Conservation (phyloP, 1,284 basidiomycete genomes). For the Pulveroboletus ridleyi region DNA sequence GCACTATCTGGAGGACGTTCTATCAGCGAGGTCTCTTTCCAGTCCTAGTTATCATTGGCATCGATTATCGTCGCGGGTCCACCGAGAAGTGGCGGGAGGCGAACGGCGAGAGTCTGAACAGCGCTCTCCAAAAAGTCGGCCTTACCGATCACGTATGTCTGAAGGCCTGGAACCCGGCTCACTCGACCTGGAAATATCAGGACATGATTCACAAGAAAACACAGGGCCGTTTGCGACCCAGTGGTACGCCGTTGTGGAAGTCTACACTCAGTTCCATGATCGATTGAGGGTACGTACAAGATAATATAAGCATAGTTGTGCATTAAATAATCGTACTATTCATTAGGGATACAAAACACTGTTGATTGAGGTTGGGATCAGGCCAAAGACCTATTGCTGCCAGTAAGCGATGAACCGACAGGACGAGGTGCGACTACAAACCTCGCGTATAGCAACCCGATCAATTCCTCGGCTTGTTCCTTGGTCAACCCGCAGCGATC, state of each 20-base stretch:
- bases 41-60: conserved; percentile 31
- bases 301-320: conserved; percentile 4
- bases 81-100: conserved; percentile 37
- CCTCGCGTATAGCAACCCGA: conserved; percentile 17
- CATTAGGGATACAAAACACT: neutral
- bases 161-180: conserved; percentile 26
- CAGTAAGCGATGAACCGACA: conserved; percentile 10
- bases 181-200: conserved; percentile 33
- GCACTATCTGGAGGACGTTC: conserved; percentile 27
- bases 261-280: conserved; percentile 19
- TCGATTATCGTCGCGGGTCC: conserved; percentile 32
- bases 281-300: neutral
- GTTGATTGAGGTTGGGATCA: neutral
- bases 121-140: conserved; percentile 16
- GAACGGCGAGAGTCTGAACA: conserved; percentile 27
- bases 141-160: conserved; percentile 34
- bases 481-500: conserved; percentile 28
- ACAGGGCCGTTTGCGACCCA: conserved; percentile 26
- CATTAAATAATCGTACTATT: neutral
- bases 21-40: conserved; percentile 29
- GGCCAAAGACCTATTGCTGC: conserved; percentile 7
- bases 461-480: conserved; percentile 30
- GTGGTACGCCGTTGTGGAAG: conserved; percentile 26
- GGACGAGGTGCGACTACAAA: conserved; percentile 2
- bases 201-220: conserved; percentile 25